These are phyloP conservation scores for Zizania latifolia DNA, from an alignment of 176 grass and related monocot species.

Conservation along the genomic window DNA sequence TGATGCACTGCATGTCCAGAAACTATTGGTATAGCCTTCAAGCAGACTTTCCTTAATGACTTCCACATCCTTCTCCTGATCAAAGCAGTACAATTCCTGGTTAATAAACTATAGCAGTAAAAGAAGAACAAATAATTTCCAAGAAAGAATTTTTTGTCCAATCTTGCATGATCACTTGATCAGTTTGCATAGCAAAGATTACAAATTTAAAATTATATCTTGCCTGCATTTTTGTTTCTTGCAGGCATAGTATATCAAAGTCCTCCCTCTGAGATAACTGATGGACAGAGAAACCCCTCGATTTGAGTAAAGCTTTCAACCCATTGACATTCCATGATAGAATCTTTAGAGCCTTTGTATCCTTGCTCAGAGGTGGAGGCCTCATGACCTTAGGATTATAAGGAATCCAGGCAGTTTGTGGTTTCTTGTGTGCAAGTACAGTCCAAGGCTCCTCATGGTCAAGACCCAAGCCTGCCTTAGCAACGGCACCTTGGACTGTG, in stretches of 20 bases:
- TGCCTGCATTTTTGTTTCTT: slow-evolving; percentile 98
- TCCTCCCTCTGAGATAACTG: slow-evolving; percentile 82
- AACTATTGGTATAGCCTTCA: slow-evolving; percentile 90
- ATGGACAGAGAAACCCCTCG: slow-evolving; percentile 61
- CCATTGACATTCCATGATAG: slow-evolving; percentile 97
- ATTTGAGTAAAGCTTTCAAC: slow-evolving; percentile 77
- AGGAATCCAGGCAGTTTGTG: slow-evolving; percentile 69
- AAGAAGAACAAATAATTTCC: neutral
- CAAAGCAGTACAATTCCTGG: slow-evolving; percentile 18
- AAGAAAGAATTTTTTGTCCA: neutral
- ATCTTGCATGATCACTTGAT: neutral
- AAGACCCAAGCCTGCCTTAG: slow-evolving; percentile 15
- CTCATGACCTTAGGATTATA: slow-evolving; percentile 89
- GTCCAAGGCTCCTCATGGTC: slow-evolving; percentile 71
- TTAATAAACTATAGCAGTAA: neutral
- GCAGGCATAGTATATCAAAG: slow-evolving; percentile 91
- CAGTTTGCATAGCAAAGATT: neutral
- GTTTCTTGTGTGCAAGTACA: slow-evolving; percentile 75
- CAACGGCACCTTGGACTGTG: slow-evolving; percentile 13
- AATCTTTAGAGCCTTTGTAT: slow-evolving; percentile 58
- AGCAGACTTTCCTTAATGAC: slow-evolving; percentile 68
- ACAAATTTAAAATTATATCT: slow-evolving; percentile 16
- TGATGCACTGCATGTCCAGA: slow-evolving; percentile 92
- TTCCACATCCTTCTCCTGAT: slow-evolving; percentile 92
- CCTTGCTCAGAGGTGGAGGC: slow-evolving; percentile 60